These are phyloP conservation scores for Avena insularis DNA, from an alignment of 176 grass and related monocot species.

Conservation along the genomic window DNA sequence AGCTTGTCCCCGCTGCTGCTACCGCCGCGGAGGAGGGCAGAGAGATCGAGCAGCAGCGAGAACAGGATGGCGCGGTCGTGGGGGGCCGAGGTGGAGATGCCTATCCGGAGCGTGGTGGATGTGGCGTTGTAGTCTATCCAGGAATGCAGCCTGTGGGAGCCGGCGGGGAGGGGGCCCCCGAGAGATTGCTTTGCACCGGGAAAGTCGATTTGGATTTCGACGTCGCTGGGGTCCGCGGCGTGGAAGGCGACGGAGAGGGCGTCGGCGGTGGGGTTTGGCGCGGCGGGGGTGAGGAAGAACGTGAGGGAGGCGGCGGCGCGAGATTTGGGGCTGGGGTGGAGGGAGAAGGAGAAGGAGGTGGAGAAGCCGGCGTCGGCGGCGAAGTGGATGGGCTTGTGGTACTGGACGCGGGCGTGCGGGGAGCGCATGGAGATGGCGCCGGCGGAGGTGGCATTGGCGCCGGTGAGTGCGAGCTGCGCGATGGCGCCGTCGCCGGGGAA, in stretches of 20 bases:
- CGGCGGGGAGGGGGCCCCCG: not conserved
- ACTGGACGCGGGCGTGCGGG: conserved; percentile 50
- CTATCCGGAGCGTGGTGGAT: conserved; percentile 51
- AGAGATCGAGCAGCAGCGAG: conserved; percentile 62
- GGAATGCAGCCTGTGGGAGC: conserved; percentile 51
- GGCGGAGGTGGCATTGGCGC: conserved; percentile 48
- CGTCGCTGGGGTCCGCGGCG: conserved; percentile 12
- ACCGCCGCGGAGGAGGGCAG: conserved; percentile 42
- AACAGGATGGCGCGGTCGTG: conserved; percentile 32
- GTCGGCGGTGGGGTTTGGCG: not conserved
- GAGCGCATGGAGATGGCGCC: conserved; percentile 44
- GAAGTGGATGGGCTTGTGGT: conserved; percentile 55
- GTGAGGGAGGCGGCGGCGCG: conserved; percentile 35
- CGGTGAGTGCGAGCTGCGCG: conserved; percentile 65
- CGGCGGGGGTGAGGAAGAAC: conserved; percentile 58
- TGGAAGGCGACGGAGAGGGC: conserved; percentile 45
- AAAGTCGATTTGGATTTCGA: conserved; percentile 47
- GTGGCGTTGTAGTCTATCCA: conserved; percentile 78
- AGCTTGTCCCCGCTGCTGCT: conserved; percentile 7
- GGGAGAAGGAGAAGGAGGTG: conserved; percentile 84
- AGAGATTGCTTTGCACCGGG: conserved; percentile 37
- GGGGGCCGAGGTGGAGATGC: conserved; percentile 52
- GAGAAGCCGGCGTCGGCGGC: conserved; percentile 54
- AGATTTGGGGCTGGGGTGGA: conserved; percentile 26
- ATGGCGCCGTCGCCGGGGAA: conserved; percentile 53